phyloP scores from a whole-genome alignment of 768 basidiomycete species.

The Pisolithus microcarpus region DNA sequence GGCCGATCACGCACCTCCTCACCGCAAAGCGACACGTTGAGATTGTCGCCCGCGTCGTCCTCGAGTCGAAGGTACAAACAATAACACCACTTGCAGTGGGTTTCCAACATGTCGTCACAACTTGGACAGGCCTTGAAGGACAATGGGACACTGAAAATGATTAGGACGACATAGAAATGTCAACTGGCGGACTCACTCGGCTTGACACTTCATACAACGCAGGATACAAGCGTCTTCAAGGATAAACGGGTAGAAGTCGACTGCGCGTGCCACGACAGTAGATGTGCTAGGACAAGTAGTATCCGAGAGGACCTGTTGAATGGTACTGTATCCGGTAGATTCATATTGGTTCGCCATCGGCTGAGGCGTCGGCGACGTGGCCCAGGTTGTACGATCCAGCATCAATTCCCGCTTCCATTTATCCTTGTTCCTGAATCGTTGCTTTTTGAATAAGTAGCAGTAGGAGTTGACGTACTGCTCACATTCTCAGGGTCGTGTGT shows the following conservation, averaged over 20 bases:
- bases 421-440: slow-evolving; percentile 26
- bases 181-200: slow-evolving; percentile 31
- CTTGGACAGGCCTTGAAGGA: slow-evolving; percentile 38
- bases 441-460: background rate
- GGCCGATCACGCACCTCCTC: slow-evolving; percentile 32
- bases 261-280: slow-evolving; percentile 40
- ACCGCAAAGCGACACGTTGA: slow-evolving; percentile 45
- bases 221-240: slow-evolving; percentile 42
- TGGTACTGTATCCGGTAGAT: slow-evolving; percentile 16
- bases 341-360: slow-evolving; percentile 1
- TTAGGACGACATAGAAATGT: background rate
- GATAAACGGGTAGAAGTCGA: slow-evolving; percentile 50
- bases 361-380: background rate
- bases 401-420: slow-evolving; percentile 22
- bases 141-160: slow-evolving; percentile 35
- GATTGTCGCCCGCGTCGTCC: slow-evolving; percentile 38
- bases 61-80: slow-evolving; percentile 44
- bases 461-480: background rate
- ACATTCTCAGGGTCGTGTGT: slow-evolving; percentile 18
- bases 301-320: slow-evolving; percentile 32
- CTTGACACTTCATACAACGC: slow-evolving; percentile 46
- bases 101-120: slow-evolving; percentile 49
- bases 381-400: slow-evolving; percentile 1
- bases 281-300: slow-evolving; percentile 33
- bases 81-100: slow-evolving; percentile 42